phyloP scores from a whole-genome alignment of 345 rosid genomes.

The Acer negundo region DNA sequence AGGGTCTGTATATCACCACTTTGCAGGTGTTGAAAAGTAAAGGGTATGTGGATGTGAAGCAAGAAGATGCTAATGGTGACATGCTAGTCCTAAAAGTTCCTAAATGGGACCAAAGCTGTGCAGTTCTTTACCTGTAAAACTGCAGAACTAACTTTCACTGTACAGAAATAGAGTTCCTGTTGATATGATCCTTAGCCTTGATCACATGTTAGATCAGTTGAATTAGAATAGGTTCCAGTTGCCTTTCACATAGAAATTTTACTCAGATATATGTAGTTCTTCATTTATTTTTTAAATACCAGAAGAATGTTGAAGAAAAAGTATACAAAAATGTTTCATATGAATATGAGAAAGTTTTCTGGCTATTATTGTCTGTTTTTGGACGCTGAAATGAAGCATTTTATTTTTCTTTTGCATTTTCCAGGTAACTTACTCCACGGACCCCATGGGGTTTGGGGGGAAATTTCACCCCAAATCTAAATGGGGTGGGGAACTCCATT shows the following conservation, averaged over 20 bases:
- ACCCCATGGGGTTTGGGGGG: too few relatives aligned
- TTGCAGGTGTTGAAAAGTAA: conserved; percentile 69
- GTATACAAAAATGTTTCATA: background rate
- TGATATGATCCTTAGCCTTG: background rate
- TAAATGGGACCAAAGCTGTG: conserved; percentile 25
- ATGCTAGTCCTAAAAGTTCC: conserved; percentile 44
- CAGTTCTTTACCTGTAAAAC: background rate
- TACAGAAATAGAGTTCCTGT: background rate
- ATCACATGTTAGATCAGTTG: background rate
- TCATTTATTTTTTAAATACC: background rate
- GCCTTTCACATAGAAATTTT: background rate
- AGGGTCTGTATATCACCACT: background rate
- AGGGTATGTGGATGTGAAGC: conserved; percentile 64
- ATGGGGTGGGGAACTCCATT: too few relatives aligned
- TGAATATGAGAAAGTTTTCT: background rate
- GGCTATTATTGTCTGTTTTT: background rate
- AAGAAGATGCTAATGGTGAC: conserved; percentile 56
- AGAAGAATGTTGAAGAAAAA: background rate
- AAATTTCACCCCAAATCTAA: too few relatives aligned
- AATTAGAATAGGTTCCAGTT: background rate
- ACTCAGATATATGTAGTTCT: background rate
- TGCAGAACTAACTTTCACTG: background rate
- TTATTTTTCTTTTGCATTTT: too few relatives aligned
- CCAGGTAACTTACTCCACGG: background rate
- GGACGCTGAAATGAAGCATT: background rate